phyloP scores from a whole-genome alignment of 495 filamentous ascomycete genomes.

The Aspergillus carlsbadensis region DNA sequence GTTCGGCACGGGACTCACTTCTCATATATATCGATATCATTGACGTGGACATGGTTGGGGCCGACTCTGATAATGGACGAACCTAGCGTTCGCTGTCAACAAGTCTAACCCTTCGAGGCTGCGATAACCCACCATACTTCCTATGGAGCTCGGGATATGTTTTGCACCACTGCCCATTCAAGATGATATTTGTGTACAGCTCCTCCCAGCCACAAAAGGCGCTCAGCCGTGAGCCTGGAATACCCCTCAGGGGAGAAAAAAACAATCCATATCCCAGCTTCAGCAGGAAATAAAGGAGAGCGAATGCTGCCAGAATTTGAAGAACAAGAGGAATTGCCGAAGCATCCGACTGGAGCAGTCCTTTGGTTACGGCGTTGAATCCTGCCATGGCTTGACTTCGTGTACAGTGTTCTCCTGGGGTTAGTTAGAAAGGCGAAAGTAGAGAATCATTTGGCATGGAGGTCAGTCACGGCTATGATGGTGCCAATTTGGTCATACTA shows the following conservation, averaged over 20 bases:
- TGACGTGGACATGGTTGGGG: conserved; percentile 1
- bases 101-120: too few species aligned
- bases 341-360: too few species aligned
- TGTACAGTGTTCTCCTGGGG: too few species aligned
- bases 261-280: background rate
- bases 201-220: background rate
- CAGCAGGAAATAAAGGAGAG: background rate
- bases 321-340: too few species aligned
- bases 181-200: background rate
- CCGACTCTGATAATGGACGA: background rate
- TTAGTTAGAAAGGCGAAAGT: too few species aligned
- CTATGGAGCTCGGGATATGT: background rate
- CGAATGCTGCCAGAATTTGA: background rate
- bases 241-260: background rate
- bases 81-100: background rate
- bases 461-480: too few species aligned
- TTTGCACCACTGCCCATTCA: background rate
- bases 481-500: too few species aligned
- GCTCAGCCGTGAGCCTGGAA: background rate
- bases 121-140: background rate
- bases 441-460: too few species aligned
- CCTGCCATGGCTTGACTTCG: too few species aligned
- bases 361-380: too few species aligned
- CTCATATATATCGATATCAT: background rate
- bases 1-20: background rate